A percentile compares a stretch with the other conserved stretches of the same genome.
These are phyloP conservation scores for Rhododendron vialii DNA, from an alignment of 148 eudicot species.

Conservation along the genomic window DNA sequence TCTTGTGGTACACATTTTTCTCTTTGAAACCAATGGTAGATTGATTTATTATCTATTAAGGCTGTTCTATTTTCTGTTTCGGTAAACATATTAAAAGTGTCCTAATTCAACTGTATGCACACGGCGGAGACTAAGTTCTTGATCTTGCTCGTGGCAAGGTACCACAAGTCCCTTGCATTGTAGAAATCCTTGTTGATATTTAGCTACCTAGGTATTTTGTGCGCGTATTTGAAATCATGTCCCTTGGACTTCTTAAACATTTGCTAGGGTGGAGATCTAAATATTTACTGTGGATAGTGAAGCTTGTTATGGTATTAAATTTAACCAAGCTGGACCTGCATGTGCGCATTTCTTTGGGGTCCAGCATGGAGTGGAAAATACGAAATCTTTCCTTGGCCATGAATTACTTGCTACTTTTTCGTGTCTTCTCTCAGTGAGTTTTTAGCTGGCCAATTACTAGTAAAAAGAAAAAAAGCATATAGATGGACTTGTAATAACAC, in stretches of 20 bases:
- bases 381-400: background rate
- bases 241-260: constrained; percentile 2
- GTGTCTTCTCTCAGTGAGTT: background rate
- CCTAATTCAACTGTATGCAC: constrained; percentile 86
- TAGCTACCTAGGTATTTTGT: background rate
- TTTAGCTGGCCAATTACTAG: too few relatives aligned
- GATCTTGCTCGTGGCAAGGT: constrained; percentile 99
- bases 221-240: background rate
- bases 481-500: background rate
- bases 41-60: background rate
- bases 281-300: background rate
- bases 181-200: background rate
- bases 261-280: constrained; percentile 89
- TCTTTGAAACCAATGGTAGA: background rate
- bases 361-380: background rate
- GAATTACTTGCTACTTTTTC: background rate
- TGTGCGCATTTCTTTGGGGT: background rate
- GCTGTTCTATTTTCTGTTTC: background rate
- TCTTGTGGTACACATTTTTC: background rate
- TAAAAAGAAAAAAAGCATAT: background rate
- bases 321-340: background rate
- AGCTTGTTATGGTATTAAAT: background rate
- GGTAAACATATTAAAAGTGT: constrained; percentile 86
- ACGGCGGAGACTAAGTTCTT: constrained; percentile 74
- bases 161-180: background rate